phyloP scores from a whole-genome alignment of 192 early-diverging fungal genomes.

The Coemansia sp. region DNA sequence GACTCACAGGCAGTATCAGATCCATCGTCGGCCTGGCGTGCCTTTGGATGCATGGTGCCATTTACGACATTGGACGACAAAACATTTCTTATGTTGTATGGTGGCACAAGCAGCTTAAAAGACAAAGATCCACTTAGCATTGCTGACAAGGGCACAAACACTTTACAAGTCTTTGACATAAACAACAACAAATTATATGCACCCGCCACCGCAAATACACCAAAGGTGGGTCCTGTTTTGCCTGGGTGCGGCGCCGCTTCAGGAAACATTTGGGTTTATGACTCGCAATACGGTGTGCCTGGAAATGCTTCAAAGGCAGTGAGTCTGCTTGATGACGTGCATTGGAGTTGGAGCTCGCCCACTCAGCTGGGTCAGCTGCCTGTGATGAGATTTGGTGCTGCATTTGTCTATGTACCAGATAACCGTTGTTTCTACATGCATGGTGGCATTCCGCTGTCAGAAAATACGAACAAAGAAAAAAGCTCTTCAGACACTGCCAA shows the following conservation, averaged over 20 bases:
- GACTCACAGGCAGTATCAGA: constrained; percentile 33
- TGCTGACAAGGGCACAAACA: constrained; percentile 25
- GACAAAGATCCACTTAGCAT: constrained; percentile 29
- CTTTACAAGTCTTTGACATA: constrained; percentile 44
- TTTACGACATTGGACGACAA: constrained; percentile 41
- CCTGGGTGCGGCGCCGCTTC: constrained; percentile 45
- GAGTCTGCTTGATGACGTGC: constrained; percentile 46
- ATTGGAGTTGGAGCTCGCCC: constrained; percentile 55
- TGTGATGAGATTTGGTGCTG: constrained; percentile 42
- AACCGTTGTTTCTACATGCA: constrained; percentile 47
- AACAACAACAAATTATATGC: constrained; percentile 46
- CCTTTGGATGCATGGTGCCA: constrained; percentile 48
- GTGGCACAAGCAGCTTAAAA: constrained; percentile 36
- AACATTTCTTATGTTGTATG: constrained; percentile 49
- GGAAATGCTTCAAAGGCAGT: constrained; percentile 28
- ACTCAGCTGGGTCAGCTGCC: constrained; percentile 42
- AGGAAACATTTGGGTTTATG: constrained; percentile 41
- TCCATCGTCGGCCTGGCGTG: constrained; percentile 39
- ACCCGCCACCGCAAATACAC: constrained; percentile 44
- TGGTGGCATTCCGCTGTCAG: constrained; percentile 46
- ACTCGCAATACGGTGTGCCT: constrained; percentile 30
- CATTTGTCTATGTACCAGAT: constrained; percentile 31
- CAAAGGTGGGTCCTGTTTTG: constrained; percentile 33
- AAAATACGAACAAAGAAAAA: constrained; percentile 26
- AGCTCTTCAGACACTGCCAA: constrained; percentile 35